Evolutionary conservation across 2,329 filamentous ascomycete genomes (phyloP), one percentile per base, ranked within the genome.

Genomic region (Teratosphaeria zuluensis): DNA sequence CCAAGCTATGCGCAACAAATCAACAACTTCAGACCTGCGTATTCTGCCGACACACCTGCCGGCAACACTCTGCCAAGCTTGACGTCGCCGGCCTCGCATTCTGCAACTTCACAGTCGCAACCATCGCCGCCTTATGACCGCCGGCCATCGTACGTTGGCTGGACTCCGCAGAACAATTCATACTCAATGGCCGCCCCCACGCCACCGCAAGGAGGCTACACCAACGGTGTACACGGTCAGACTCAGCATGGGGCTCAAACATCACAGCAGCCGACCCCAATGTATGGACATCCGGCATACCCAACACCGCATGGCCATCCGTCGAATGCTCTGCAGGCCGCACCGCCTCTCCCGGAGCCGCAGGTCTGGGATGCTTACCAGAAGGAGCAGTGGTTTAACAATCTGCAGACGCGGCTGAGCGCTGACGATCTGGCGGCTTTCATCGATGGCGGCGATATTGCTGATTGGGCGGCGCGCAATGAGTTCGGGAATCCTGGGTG

Each of bases 361-460:
- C 59, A 63, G 58, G 52, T 61, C 7, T 67, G 68, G 67, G 64
- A 67, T 56, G 59, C 64, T 5, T 61, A 62, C 46, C 62, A 66
- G 28, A 69, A 70, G 53, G 70, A 74, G 32, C 62, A 65, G 1
- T 75, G 73, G 72, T 62, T 73, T 2, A 67, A 68, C 56, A 70
- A 65, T 16, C 59, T 75, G 42, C 69, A 75, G 19, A 73, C 70
- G 7, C 62, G 67, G 1, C 69, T 75, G 46, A 70, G 71, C 11
- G 72, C 71, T n/a, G 73, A 75, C 57, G 73, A 75, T 59, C 63
- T 75, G 14, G 72, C 73, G 8, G 73, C 72, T 5, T 75, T 75
- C 59, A 71, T 73, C 12, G 72, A 73, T 48, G 73, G 73, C 7
- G 71, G 66, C 21, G 70, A 71, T 19, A 57, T 61, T 21, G 42